Evolutionary conservation across 139 green algal species (phyloP).

Genomic region (Raphidocelis subcapitata): DNA sequence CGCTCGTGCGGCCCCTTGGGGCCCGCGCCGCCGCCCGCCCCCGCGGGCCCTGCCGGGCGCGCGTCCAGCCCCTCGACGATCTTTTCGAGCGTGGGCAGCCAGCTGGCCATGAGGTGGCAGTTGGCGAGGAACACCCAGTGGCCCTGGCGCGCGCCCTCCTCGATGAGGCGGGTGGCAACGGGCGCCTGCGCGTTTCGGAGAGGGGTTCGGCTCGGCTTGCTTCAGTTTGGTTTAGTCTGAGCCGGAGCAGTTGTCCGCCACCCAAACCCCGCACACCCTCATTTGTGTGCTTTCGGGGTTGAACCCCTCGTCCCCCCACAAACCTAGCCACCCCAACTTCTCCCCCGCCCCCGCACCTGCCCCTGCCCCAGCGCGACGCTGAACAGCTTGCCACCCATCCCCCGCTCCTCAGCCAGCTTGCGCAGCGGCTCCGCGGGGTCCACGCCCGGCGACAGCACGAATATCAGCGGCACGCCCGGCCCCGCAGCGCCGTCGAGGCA

Average conservation of each 20-base stretch:
- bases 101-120: constrained; percentile 89
- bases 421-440: constrained; percentile 77
- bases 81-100: constrained; percentile 85
- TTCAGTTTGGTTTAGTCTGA: too few species aligned
- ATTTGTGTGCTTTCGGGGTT: too few species aligned
- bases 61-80: constrained; percentile 75
- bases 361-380: constrained; percentile 78
- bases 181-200: constrained; percentile 57
- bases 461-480: constrained; percentile 65
- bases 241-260: too few species aligned
- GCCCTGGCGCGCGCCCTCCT: constrained; percentile 66
- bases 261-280: too few species aligned
- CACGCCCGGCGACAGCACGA: constrained; percentile 81
- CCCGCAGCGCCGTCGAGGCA: constrained; percentile 14
- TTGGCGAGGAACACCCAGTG: constrained; percentile 92
- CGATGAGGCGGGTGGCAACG: constrained; percentile 74
- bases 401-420: constrained; percentile 71
- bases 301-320: too few species aligned
- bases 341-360: constrained; percentile 8
- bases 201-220: too few species aligned
- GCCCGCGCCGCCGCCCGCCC: background rate
- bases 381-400: constrained; percentile 61
- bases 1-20: constrained; percentile 54
- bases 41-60: too few species aligned
- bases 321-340: background rate